Conservation (phyloP, 805 yeast genomes). For the Saccharomycopsis sp. region DNA sequence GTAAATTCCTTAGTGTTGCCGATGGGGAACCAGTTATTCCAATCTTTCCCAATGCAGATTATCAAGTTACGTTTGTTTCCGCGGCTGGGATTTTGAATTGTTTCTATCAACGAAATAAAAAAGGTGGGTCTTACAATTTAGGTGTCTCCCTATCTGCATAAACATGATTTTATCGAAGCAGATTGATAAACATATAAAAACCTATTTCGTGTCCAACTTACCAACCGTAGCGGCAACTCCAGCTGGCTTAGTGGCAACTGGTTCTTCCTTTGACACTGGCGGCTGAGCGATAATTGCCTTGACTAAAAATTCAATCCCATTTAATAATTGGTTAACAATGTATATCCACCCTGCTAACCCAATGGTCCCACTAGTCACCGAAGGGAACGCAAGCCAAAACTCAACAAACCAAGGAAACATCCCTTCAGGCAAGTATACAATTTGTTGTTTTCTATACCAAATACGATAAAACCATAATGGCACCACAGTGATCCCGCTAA, state of each 20-base stretch:
- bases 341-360: constrained; percentile 49
- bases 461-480: constrained; percentile 45
- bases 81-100: constrained; percentile 31
- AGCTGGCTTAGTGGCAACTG: not conserved
- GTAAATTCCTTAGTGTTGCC: constrained; percentile 25
- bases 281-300: constrained; percentile 9
- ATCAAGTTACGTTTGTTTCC: constrained; percentile 28
- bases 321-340: constrained; percentile 22
- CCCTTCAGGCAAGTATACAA: constrained; percentile 53
- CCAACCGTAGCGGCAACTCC: not conserved
- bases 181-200: not conserved
- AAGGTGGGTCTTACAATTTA: constrained; percentile 31
- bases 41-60: constrained; percentile 33
- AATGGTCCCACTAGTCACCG: constrained; percentile 34
- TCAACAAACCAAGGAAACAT: constrained; percentile 49
- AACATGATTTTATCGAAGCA: constrained; percentile 28
- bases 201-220: not conserved
- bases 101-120: constrained; percentile 26
- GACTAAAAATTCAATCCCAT: constrained; percentile 47
- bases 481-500: constrained; percentile 27
- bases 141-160: constrained; percentile 29
- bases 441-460: constrained; percentile 45
- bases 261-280: constrained; percentile 2
- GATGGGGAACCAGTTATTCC: constrained; percentile 34
- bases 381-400: constrained; percentile 56